These are phyloP conservation scores for Trichoderma orchidacearum DNA, from an alignment of 495 filamentous ascomycete genomes.

Conservation along the genomic window DNA sequence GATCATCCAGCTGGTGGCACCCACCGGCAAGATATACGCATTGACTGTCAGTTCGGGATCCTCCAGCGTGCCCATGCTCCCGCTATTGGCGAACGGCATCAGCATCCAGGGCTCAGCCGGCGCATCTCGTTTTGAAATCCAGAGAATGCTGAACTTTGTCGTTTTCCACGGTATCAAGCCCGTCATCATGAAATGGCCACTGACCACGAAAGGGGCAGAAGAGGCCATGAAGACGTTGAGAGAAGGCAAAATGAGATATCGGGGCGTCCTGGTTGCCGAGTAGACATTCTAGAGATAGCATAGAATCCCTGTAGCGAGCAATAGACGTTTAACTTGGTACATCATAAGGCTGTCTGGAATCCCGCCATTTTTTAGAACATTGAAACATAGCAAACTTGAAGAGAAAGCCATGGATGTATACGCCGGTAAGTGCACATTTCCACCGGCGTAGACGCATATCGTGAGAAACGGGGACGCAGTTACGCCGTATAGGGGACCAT, in stretches of 20 bases:
- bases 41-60: constrained; percentile 32
- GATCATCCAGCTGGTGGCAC: constrained; percentile 24
- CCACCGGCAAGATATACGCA: constrained; percentile 35
- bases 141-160: constrained; percentile 45
- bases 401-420: too few species aligned
- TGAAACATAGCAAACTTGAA: too few species aligned
- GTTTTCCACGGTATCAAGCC: constrained; percentile 42
- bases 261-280: constrained; percentile 29
- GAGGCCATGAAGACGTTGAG: constrained; percentile 38
- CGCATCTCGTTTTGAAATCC: constrained; percentile 31
- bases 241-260: constrained; percentile 43
- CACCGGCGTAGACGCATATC: too few species aligned
- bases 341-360: neutral
- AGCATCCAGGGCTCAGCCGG: constrained; percentile 40
- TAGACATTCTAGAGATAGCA: neutral
- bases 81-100: constrained; percentile 31
- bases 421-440: too few species aligned
- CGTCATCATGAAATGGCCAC: constrained; percentile 38
- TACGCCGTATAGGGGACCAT: too few species aligned
- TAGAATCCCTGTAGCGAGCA: neutral
- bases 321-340: neutral
- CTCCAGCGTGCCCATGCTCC: constrained; percentile 40
- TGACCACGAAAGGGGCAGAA: constrained; percentile 39
- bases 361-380: too few species aligned
- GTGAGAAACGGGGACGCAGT: too few species aligned